These are phyloP conservation scores for Venturia oleaginea DNA, from an alignment of 2,329 filamentous ascomycete species.

Conservation along the genomic window DNA sequence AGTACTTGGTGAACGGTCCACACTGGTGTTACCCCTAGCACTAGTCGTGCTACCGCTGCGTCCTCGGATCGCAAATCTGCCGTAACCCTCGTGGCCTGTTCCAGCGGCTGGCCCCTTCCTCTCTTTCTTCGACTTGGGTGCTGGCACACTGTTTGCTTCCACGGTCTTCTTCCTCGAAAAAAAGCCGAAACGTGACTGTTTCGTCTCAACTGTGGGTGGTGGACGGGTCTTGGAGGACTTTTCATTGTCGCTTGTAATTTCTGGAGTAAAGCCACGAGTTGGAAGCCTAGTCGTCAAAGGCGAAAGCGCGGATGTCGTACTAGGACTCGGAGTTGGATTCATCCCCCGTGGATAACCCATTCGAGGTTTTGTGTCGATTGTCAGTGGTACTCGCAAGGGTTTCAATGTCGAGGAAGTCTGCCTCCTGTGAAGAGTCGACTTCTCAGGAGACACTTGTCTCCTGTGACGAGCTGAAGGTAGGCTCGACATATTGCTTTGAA, in stretches of 20 bases:
- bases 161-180: slow-evolving; percentile 67
- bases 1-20: slow-evolving; percentile 37
- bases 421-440: slow-evolving; percentile 39
- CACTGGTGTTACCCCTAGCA: slow-evolving; percentile 31
- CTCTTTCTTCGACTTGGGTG: slow-evolving; percentile 48
- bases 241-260: slow-evolving; percentile 26
- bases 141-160: slow-evolving; percentile 36
- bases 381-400: not conserved
- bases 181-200: slow-evolving; percentile 64
- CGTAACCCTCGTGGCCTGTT: slow-evolving; percentile 88
- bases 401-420: slow-evolving; percentile 39
- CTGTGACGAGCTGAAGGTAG: slow-evolving; percentile 41
- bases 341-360: slow-evolving; percentile 17
- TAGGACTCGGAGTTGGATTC: slow-evolving; percentile 30
- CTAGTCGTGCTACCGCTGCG: slow-evolving; percentile 53
- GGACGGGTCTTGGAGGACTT: slow-evolving; percentile 25
- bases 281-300: slow-evolving; percentile 18
- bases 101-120: slow-evolving; percentile 77
- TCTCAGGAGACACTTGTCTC: slow-evolving; percentile 41
- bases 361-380: slow-evolving; percentile 18
- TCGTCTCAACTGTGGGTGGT: slow-evolving; percentile 47
- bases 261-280: slow-evolving; percentile 31
- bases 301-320: slow-evolving; percentile 21
- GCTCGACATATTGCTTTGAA: slow-evolving; percentile 46
- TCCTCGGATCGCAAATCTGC: slow-evolving; percentile 51